Conservation (phyloP, 441 rosid genomes). For the Pelargonium cotyledonis region DNA sequence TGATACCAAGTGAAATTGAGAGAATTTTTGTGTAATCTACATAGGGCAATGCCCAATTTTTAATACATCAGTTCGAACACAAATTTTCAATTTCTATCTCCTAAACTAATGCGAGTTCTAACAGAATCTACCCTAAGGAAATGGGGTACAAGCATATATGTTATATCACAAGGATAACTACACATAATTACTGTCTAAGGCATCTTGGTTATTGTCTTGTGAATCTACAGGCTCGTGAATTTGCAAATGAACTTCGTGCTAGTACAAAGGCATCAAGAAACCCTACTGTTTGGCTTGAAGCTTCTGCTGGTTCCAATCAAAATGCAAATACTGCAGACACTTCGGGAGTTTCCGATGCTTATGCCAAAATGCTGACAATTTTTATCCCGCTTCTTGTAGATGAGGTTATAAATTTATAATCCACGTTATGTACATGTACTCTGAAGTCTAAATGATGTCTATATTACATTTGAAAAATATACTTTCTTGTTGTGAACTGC, state of each 20-base stretch:
- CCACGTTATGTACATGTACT: slow-evolving; percentile 19
- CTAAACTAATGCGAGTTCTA: too few species aligned
- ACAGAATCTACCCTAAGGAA: too few species aligned
- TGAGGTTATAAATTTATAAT: slow-evolving; percentile 58
- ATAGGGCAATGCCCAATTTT: too few species aligned
- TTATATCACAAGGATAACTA: too few species aligned
- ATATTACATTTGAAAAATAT: too few species aligned
- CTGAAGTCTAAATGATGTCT: slow-evolving; percentile 13
- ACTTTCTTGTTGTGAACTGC: slow-evolving; percentile 33
- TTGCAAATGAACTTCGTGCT: slow-evolving; percentile 99
- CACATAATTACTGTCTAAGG: too few species aligned
- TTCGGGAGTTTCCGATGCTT: slow-evolving; percentile 91
- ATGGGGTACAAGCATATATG: too few species aligned
- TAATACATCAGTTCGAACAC: too few species aligned
- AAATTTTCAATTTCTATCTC: too few species aligned
- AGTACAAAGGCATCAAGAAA: slow-evolving; percentile 96
- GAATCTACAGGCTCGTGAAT: slow-evolving; percentile 86
- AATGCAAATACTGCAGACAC: slow-evolving; percentile 70
- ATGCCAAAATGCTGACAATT: slow-evolving; percentile 96
- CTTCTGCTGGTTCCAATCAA: slow-evolving; percentile 73
- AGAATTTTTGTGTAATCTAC: too few species aligned
- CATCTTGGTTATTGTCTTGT: too few species aligned
- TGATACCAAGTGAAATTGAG: too few species aligned
- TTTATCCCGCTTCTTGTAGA: slow-evolving; percentile 97
- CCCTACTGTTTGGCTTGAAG: slow-evolving; percentile 97